Percentiles rank a stretch among this genome's conserved stretches.
Evolutionary conservation across 805 yeast species (phyloP).

Genomic region (Kodamaea laetipori): DNA sequence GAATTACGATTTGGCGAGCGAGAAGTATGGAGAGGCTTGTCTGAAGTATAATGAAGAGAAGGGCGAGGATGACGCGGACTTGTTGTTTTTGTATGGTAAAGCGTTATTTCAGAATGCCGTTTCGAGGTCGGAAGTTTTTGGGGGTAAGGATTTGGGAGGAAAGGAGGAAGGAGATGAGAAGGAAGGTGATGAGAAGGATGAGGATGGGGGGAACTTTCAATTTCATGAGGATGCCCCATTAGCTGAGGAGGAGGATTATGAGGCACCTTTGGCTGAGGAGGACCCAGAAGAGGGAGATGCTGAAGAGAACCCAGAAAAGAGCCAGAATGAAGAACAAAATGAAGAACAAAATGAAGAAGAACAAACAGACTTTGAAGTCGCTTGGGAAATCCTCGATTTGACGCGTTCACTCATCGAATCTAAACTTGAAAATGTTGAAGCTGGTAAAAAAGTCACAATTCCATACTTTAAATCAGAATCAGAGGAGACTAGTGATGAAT

Average conservation of each 20-base stretch:
- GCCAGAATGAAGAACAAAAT: conserved; percentile 23
- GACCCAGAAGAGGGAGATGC: conserved; percentile 23
- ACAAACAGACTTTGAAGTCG: conserved; percentile 78
- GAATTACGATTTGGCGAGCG: conserved; percentile 68
- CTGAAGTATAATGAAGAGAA: conserved; percentile 49
- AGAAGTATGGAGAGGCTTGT: conserved; percentile 74
- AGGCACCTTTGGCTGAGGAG: too few relatives aligned
- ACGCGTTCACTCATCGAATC: conserved; percentile 67
- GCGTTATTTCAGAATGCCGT: conserved; percentile 79
- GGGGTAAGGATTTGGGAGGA: conserved; percentile 43
- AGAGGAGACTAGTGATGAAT: conserved; percentile 35
- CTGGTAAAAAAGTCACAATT: conserved; percentile 8
- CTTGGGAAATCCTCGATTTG: conserved; percentile 84
- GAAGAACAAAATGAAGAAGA: conserved; percentile 37
- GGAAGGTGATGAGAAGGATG: conserved; percentile 22
- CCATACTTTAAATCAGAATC: conserved; percentile 37
- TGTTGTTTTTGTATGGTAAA: conserved; percentile 75
- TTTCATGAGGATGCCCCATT: conserved; percentile 31
- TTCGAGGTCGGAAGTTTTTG: conserved; percentile 72
- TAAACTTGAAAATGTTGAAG: conserved; percentile 30
- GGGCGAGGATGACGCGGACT: conserved; percentile 70
- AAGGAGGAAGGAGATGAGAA: conserved; percentile 24
- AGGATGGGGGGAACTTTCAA: conserved; percentile 30
- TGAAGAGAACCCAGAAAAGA: conserved; percentile 21
- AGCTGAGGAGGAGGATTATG: conserved; percentile 23